Conservation (phyloP, 139 green algal genomes). For the Zygnema cylindricum region DNA sequence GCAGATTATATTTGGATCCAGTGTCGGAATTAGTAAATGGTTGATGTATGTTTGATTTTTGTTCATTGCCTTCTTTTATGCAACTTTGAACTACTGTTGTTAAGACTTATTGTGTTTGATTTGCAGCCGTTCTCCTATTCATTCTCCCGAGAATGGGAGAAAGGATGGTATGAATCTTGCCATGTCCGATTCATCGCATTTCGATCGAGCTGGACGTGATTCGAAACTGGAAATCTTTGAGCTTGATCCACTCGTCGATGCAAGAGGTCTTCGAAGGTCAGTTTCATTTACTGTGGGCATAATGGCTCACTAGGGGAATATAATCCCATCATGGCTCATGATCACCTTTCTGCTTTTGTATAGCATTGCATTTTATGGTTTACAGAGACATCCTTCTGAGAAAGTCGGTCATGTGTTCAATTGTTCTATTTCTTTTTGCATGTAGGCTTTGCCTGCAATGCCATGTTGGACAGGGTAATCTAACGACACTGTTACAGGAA, state of each 20-base stretch:
- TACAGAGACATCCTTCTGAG: too few species aligned
- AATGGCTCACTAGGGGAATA: neutral
- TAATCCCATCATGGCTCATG: neutral
- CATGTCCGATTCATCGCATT: conserved; percentile 17
- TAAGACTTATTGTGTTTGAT: neutral
- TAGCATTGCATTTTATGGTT: neutral
- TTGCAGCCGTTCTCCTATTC: neutral
- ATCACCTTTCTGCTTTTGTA: neutral
- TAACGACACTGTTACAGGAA: too few species aligned
- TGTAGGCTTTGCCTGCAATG: too few species aligned
- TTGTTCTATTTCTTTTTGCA: too few species aligned
- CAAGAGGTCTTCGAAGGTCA: conserved; percentile 45
- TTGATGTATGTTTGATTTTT: too few species aligned
- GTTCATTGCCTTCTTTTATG: neutral
- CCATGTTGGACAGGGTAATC: too few species aligned
- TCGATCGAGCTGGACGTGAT: conserved; percentile 31
- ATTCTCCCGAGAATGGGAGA: neutral
- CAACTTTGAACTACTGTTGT: neutral
- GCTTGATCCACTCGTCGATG: conserved; percentile 55
- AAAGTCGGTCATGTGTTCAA: too few species aligned
- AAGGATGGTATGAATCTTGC: neutral
- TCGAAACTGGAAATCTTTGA: conserved; percentile 60
- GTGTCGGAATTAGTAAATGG: too few species aligned
- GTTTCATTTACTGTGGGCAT: neutral
- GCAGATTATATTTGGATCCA: too few species aligned